Evolutionary conservation across 129 eudicot genomes (phyloP).

Genomic region (Cynara cardunculus): DNA sequence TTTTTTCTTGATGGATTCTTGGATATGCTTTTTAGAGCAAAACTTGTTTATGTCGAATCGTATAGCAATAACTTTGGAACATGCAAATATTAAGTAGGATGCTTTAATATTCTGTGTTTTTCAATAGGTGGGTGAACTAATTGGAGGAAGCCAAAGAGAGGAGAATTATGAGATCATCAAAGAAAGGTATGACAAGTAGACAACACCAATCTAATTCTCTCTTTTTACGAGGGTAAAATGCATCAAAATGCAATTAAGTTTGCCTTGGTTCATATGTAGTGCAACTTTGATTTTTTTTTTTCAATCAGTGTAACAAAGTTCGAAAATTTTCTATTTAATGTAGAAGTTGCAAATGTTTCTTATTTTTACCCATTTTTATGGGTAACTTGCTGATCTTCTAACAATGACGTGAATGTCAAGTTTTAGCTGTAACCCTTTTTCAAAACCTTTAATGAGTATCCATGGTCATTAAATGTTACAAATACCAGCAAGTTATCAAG

Average conservation of each 20-base stretch:
- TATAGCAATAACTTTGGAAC: neutral
- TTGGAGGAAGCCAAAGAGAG: slow-evolving; percentile 97
- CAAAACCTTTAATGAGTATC: neutral
- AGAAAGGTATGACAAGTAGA: slow-evolving; percentile 44
- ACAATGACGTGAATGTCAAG: neutral
- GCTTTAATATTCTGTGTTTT: neutral
- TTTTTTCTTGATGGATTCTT: neutral
- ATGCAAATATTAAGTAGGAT: neutral
- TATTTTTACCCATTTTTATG: neutral
- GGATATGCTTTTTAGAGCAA: neutral
- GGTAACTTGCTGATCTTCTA: neutral
- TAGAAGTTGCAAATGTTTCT: neutral
- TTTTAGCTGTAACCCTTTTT: neutral
- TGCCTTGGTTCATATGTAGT: neutral
- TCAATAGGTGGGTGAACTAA: slow-evolving; percentile 80
- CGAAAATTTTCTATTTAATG: neutral
- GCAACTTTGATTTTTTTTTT: no score
- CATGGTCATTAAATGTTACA: neutral
- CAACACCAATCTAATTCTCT: neutral
- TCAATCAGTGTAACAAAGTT: neutral
- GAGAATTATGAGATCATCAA: slow-evolving; percentile 74
- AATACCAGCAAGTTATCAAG: neutral
- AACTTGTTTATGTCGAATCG: neutral
- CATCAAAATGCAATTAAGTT: neutral
- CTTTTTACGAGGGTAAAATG: neutral